Conservation (phyloP, 2,329 filamentous ascomycete genomes). For the Monilinia vaccinii-corymbosi region DNA sequence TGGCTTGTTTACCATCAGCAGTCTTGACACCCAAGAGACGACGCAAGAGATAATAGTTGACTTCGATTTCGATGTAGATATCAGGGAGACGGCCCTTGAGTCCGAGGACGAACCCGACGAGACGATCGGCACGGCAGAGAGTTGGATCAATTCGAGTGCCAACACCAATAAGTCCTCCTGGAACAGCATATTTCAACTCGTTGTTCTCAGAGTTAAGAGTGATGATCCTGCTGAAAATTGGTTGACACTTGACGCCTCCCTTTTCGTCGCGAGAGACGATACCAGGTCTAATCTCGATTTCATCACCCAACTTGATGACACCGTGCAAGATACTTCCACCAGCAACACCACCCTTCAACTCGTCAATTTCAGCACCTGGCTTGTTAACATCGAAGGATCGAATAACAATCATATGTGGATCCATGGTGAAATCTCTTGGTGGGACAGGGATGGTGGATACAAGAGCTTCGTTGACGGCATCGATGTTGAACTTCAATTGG, state of each 20-base stretch:
- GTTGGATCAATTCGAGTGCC: conserved; percentile 96
- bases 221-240: conserved; percentile 92
- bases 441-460: conserved; percentile 93
- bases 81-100: conserved; percentile 88
- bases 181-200: conserved; percentile 95
- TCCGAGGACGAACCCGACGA: conserved; percentile 95
- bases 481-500: conserved; percentile 99
- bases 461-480: conserved; percentile 92
- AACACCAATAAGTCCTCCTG: conserved; percentile 95
- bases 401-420: conserved; percentile 98
- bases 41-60: conserved; percentile 97
- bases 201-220: conserved; percentile 97
- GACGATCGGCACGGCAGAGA: conserved; percentile 95
- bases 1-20: conserved; percentile 96
- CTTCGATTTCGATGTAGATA: conserved; percentile 97
- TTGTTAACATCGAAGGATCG: conserved; percentile 99
- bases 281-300: conserved; percentile 98
- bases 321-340: conserved; percentile 95
- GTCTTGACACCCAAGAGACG: conserved; percentile 94
- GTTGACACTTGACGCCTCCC: conserved; percentile 90
- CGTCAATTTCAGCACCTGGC: conserved; percentile 96
- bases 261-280: conserved; percentile 93
- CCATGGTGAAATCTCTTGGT: conserved; percentile 77
- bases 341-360: conserved; percentile 96
- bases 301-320: conserved; percentile 92